These are phyloP conservation scores for Coemansia sp. DNA, from an alignment of 192 early-diverging fungal genomes.

Conservation along the genomic window DNA sequence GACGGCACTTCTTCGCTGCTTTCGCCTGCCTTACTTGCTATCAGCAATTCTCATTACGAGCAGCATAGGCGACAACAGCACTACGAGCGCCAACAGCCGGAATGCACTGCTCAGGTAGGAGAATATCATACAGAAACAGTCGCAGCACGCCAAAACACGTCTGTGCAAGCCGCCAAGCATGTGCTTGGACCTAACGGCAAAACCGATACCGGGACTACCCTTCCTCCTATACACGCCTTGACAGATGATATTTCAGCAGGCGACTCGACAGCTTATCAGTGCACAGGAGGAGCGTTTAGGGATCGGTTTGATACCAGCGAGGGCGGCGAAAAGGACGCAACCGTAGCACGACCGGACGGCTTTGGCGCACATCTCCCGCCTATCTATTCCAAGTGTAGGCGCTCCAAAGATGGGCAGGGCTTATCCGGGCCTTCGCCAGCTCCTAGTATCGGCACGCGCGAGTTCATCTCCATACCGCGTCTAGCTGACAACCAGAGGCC, in stretches of 20 bases:
- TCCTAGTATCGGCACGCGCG: constrained; percentile 3
- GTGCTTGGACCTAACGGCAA: background rate
- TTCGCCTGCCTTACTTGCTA: constrained; percentile 38
- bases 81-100: background rate
- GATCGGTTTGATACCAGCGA: background rate
- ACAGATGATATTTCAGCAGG: background rate
- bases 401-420: background rate
- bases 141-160: background rate
- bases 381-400: background rate
- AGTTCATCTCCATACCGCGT: constrained; percentile 37
- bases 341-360: background rate
- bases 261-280: background rate
- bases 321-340: background rate
- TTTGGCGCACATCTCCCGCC: constrained; percentile 2
- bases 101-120: background rate
- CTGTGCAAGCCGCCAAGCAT: background rate
- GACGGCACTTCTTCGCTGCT: constrained; percentile 11
- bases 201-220: background rate
- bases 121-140: background rate
- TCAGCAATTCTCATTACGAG: constrained; percentile 40
- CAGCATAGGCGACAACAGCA: constrained; percentile 22
- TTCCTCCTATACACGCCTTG: constrained; percentile 3
- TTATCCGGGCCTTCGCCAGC: background rate
- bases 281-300: background rate
- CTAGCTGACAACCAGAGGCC: constrained; percentile 19